Percentiles rank a stretch among this genome's conserved stretches.
phyloP scores from a whole-genome alignment of 805 yeast genomes.

The Metschnikowia dekortorum region DNA sequence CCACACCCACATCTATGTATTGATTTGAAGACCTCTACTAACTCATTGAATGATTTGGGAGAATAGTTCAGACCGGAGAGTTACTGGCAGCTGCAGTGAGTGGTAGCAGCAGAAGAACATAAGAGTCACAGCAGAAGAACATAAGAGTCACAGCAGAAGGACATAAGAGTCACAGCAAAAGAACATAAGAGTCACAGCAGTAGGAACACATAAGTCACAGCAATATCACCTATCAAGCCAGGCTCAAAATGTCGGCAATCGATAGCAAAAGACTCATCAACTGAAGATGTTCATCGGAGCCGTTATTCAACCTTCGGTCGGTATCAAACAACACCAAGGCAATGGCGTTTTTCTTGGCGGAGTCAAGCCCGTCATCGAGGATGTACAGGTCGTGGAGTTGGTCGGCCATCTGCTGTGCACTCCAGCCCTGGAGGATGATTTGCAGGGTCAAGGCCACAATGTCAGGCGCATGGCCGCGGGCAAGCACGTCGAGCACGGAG shows the following conservation, averaged over 20 bases:
- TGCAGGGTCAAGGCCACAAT: constrained; percentile 45
- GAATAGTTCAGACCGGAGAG: no score
- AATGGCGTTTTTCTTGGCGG: constrained; percentile 58
- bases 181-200: no score
- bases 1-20: no score
- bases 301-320: constrained; percentile 72
- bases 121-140: no score
- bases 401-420: constrained; percentile 64
- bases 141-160: no score
- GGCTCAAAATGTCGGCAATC: background rate
- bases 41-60: no score
- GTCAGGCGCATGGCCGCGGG: constrained; percentile 21
- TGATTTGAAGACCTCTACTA: no score
- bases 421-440: constrained; percentile 68
- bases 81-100: no score
- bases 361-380: constrained; percentile 45
- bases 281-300: constrained; percentile 86
- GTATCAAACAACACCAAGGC: constrained; percentile 66
- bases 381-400: constrained; percentile 70
- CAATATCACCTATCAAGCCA: background rate
- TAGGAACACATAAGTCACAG: no score
- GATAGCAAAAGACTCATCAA: constrained; percentile 55
- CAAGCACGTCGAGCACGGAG: constrained; percentile 34
- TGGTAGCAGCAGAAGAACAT: no score
- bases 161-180: no score